Evolutionary conservation across 495 filamentous ascomycete species (phyloP).

Genomic region (Thermothielavioides terrestris): DNA sequence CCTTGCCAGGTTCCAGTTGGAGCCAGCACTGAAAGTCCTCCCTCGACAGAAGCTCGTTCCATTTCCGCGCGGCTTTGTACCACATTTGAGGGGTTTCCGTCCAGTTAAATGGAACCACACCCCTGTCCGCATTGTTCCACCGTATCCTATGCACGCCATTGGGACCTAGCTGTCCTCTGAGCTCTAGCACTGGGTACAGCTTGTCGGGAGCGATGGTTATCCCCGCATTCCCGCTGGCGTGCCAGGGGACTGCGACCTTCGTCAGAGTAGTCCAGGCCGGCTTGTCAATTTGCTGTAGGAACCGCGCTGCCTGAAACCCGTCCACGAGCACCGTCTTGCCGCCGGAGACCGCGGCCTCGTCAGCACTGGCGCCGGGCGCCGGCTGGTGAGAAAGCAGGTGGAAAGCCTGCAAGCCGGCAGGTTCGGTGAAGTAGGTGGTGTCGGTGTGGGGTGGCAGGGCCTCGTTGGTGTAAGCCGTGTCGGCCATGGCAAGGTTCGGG

Average conservation of each 20-base stretch:
- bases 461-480: slow-evolving; percentile 86
- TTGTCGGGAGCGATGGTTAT: slow-evolving; percentile 62
- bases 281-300: slow-evolving; percentile 41
- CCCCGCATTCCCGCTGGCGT: slow-evolving; percentile 78
- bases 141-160: slow-evolving; percentile 51
- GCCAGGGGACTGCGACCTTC: slow-evolving; percentile 50
- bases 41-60: slow-evolving; percentile 50
- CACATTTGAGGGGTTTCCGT: slow-evolving; percentile 43
- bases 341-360: slow-evolving; percentile 42
- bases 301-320: slow-evolving; percentile 61
- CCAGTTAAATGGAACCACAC: slow-evolving; percentile 41
- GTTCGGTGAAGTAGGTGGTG: slow-evolving; percentile 88
- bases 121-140: slow-evolving; percentile 90
- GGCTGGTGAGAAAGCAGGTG: slow-evolving; percentile 71
- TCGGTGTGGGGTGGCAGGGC: slow-evolving; percentile 76
- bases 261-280: slow-evolving; percentile 46
- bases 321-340: slow-evolving; percentile 74
- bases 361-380: too few relatives aligned
- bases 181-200: slow-evolving; percentile 58
- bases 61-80: slow-evolving; percentile 68
- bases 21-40: slow-evolving; percentile 56
- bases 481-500: slow-evolving; percentile 74
- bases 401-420: slow-evolving; percentile 81
- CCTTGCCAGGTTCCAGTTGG: slow-evolving; percentile 66
- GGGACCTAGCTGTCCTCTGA: slow-evolving; percentile 40